A percentile compares a stretch with the other conserved stretches of the same genome.
Conservation (phyloP, 345 rosid genomes). For the Euphorbia peplus region DNA sequence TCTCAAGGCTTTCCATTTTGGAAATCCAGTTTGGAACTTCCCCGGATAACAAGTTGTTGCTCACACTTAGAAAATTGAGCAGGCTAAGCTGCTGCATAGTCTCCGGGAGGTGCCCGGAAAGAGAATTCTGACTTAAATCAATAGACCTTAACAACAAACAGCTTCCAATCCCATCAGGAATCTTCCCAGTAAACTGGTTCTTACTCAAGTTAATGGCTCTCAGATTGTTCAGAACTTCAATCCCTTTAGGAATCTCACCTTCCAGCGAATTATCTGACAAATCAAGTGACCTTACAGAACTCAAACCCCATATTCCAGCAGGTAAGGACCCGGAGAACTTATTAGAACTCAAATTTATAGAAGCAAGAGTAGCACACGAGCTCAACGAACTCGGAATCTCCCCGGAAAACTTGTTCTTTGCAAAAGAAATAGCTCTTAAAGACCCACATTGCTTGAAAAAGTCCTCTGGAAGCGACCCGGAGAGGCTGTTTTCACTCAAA, state of each 20-base stretch:
- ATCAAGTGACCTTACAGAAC: slow-evolving; percentile 68
- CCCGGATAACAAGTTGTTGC: slow-evolving; percentile 54
- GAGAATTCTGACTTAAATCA: slow-evolving; percentile 66
- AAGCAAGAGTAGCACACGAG: slow-evolving; percentile 64
- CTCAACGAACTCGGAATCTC: slow-evolving; percentile 69
- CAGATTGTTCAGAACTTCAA: slow-evolving; percentile 60
- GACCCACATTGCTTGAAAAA: slow-evolving; percentile 84
- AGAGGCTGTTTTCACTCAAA: slow-evolving; percentile 52
- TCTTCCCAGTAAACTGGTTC: slow-evolving; percentile 50
- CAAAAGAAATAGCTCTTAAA: slow-evolving; percentile 60
- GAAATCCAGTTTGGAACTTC: slow-evolving; percentile 76
- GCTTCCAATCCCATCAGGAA: slow-evolving; percentile 74
- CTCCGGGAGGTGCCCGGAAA: slow-evolving; percentile 63
- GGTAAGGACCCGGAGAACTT: slow-evolving; percentile 70
- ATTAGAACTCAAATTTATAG: slow-evolving; percentile 64
- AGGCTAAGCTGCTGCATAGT: slow-evolving; percentile 68
- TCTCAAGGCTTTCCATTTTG: slow-evolving; percentile 65
- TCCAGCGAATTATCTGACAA: slow-evolving; percentile 68
- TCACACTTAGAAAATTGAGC: slow-evolving; percentile 56
- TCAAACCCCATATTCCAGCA: slow-evolving; percentile 64
- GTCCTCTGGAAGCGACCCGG: slow-evolving; percentile 63
- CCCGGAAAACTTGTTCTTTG: slow-evolving; percentile 66
- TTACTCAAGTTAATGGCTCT: slow-evolving; percentile 55
- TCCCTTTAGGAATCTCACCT: slow-evolving; percentile 58
- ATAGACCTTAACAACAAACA: slow-evolving; percentile 60